Evolutionary conservation across 169 alveolate genomes (phyloP).

Genomic region (Plasmodium cynomolgi): DNA sequence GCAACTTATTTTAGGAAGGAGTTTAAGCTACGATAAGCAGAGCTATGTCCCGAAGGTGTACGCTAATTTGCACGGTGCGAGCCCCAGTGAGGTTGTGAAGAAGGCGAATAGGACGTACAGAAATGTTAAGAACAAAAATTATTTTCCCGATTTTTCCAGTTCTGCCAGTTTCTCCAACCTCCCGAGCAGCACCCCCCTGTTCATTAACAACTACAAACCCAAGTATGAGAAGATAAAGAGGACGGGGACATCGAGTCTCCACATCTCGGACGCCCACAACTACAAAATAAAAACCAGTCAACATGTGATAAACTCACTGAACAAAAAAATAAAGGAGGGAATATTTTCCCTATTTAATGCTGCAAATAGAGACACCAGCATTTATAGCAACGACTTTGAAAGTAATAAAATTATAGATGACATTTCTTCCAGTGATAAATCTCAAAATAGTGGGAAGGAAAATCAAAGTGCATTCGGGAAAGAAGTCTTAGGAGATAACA

Average conservation of each 20-base stretch:
- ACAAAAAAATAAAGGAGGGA: conserved; percentile 10
- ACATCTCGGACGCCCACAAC: conserved; percentile 13
- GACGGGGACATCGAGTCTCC: not conserved
- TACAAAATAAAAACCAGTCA: not conserved
- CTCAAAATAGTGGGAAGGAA: not conserved
- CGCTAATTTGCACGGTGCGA: conserved; percentile 3
- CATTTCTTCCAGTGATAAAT: conserved; percentile 18
- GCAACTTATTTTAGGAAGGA: conserved; percentile 53
- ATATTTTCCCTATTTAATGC: conserved; percentile 32
- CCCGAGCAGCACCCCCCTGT: not conserved
- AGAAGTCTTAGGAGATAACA: not conserved
- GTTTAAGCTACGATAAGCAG: conserved; percentile 22
- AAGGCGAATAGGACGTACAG: not conserved
- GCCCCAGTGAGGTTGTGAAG: not conserved
- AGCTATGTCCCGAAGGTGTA: not conserved
- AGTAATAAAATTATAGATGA: conserved; percentile 40
- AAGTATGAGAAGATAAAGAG: conserved; percentile 34
- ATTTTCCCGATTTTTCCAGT: not conserved
- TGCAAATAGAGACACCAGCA: conserved; percentile 6
- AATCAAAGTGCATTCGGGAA: not conserved
- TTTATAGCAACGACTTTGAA: not conserved
- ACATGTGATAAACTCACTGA: not conserved
- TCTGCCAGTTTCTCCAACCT: not conserved
- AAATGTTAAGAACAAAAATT: not conserved
- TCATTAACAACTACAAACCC: conserved; percentile 52